phyloP scores from a whole-genome alignment of 2,329 filamentous ascomycete species.

The Dactylellina parvicollis region DNA sequence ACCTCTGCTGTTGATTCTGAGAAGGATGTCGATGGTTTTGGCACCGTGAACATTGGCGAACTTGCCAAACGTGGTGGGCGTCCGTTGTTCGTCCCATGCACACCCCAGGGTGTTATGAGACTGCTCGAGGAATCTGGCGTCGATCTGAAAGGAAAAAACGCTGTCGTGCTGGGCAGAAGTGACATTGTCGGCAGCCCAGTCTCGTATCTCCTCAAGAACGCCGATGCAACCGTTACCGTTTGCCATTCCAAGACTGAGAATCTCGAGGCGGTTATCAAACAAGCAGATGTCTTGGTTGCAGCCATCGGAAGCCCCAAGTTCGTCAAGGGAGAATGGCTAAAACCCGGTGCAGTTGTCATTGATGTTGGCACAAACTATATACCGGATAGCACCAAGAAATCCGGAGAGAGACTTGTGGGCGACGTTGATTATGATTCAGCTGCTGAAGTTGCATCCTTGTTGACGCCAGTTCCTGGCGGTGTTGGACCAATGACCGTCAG shows the following conservation, averaged over 20 bases:
- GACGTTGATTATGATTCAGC: conserved; percentile 94
- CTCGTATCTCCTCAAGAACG: conserved; percentile 93
- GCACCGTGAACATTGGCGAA: conserved; percentile 92
- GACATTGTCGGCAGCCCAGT: conserved; percentile 98
- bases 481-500: conserved; percentile 99
- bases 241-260: conserved; percentile 89
- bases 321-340: conserved; percentile 94
- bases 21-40: conserved; percentile 98
- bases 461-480: conserved; percentile 95
- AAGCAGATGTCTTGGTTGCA: conserved; percentile 87
- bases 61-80: conserved; percentile 92
- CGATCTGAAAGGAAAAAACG: conserved; percentile 85
- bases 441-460: conserved; percentile 80
- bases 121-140: conserved; percentile 85
- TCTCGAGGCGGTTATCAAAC: conserved; percentile 77
- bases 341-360: conserved; percentile 92
- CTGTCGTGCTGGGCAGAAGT: conserved; percentile 91
- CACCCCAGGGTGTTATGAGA: conserved; percentile 96
- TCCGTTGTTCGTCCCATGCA: conserved; percentile 92
- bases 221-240: conserved; percentile 94
- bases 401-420: conserved; percentile 88
- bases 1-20: conserved; percentile 90
- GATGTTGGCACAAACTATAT: conserved; percentile 98
- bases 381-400: conserved; percentile 87
- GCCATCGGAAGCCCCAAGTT: conserved; percentile 89